phyloP scores from a whole-genome alignment of 805 yeast species.

The Diddensiella transvaalensis region DNA sequence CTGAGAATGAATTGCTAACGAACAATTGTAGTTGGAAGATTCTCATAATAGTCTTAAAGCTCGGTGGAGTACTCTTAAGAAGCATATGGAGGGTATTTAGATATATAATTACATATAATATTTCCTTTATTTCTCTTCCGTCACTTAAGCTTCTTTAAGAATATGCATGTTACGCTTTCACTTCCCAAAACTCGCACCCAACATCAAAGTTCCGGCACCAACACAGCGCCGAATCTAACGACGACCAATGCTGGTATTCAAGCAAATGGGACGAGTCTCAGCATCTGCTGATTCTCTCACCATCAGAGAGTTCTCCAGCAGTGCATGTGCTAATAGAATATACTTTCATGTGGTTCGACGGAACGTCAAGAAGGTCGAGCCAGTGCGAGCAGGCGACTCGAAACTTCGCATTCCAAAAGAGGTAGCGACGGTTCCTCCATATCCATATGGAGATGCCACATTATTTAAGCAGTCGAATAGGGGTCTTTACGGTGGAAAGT shows the following conservation, averaged over 20 bases:
- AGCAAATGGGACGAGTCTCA: background rate
- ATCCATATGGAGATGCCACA: constrained; percentile 74
- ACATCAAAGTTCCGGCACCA: background rate
- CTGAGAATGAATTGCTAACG: constrained; percentile 9
- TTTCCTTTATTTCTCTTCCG: constrained; percentile 5
- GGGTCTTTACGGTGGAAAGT: constrained; percentile 89
- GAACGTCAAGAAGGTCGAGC: constrained; percentile 22
- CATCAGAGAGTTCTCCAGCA: constrained; percentile 6
- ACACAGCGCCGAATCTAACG: too few species aligned
- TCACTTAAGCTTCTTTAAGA: too few species aligned
- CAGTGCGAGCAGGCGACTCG: constrained; percentile 51
- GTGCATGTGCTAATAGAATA: constrained; percentile 16
- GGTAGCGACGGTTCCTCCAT: constrained; percentile 50
- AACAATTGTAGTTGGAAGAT: constrained; percentile 19
- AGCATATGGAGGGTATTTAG: constrained; percentile 24
- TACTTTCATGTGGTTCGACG: constrained; percentile 31
- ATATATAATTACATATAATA: too few species aligned
- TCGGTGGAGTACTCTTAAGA: constrained; percentile 35
- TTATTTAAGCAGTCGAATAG: constrained; percentile 79
- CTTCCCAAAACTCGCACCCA: background rate
- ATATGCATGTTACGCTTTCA: background rate
- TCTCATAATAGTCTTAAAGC: constrained; percentile 30
- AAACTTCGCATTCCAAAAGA: constrained; percentile 39
- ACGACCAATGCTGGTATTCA: background rate
- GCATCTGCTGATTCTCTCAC: background rate